A percentile compares a stretch with the other conserved stretches of the same genome.
Conservation (phyloP, 2,329 filamentous ascomycete genomes). For the Fonsecaea multimorphosa region DNA sequence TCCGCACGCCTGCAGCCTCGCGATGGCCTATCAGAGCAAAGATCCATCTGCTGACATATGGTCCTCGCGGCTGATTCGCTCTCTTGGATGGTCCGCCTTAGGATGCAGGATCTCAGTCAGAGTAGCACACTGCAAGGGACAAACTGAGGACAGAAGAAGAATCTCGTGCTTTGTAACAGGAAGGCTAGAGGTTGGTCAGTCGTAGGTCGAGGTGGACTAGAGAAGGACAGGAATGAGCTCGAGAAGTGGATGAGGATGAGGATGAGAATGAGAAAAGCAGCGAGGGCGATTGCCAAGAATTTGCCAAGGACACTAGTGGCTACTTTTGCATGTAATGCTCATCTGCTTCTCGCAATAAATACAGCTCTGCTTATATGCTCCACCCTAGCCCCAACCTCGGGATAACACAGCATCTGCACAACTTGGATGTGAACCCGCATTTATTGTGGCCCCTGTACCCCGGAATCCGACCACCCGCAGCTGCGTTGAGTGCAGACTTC, state of each 20-base stretch:
- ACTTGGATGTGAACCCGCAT: no score
- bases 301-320: neutral
- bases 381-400: no score
- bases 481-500: neutral
- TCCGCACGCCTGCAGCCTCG: neutral
- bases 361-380: neutral
- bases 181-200: neutral
- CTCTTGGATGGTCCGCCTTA: neutral
- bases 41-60: neutral
- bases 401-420: no score
- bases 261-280: neutral
- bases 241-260: no score
- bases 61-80: neutral
- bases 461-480: neutral
- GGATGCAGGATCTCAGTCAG: slow-evolving; percentile 14
- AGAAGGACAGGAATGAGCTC: neutral
- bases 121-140: neutral
- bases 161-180: neutral
- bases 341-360: neutral
- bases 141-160: neutral
- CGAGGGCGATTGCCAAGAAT: neutral
- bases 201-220: neutral
- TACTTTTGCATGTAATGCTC: neutral
- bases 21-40: slow-evolving; percentile 9
- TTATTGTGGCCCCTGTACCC: slow-evolving; percentile 43